phyloP scores from a whole-genome alignment of 1,284 basidiomycete genomes.

The Chondrostereum purpureum region DNA sequence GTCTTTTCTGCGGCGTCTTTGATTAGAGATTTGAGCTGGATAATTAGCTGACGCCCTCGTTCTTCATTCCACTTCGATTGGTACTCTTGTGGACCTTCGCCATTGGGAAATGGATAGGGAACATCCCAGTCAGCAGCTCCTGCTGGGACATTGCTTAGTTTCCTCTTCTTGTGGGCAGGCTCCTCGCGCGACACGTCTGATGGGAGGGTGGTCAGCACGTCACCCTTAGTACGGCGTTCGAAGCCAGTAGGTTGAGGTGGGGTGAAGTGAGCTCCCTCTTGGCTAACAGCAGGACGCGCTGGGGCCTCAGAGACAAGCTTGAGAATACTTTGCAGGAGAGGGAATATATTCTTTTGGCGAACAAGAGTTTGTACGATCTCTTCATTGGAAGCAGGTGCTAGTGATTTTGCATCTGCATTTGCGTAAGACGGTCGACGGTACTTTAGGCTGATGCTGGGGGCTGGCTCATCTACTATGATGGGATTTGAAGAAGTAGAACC shows the following conservation, averaged over 20 bases:
- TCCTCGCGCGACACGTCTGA: slow-evolving; percentile 5
- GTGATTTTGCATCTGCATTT: slow-evolving; percentile 23
- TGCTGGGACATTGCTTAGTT: slow-evolving; percentile 60
- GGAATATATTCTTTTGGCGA: slow-evolving; percentile 59
- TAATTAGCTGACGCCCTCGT: slow-evolving; percentile 52
- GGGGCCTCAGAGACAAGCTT: slow-evolving; percentile 34
- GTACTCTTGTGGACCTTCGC: slow-evolving; percentile 63
- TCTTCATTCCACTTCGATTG: slow-evolving; percentile 53
- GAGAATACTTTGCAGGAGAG: slow-evolving; percentile 53
- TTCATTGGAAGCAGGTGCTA: slow-evolving; percentile 43
- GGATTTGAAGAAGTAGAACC: slow-evolving; percentile 56
- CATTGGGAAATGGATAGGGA: slow-evolving; percentile 64
- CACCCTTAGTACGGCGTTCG: slow-evolving; percentile 7
- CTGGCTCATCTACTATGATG: slow-evolving; percentile 60
- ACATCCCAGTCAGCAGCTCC: slow-evolving; percentile 76
- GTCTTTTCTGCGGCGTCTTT: slow-evolving; percentile 51
- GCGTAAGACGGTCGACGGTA: slow-evolving; percentile 7
- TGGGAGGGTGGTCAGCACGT: background rate
- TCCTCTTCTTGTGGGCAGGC: slow-evolving; percentile 48
- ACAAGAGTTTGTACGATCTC: slow-evolving; percentile 55
- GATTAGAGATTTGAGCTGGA: slow-evolving; percentile 54
- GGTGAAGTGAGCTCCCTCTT: slow-evolving; percentile 11
- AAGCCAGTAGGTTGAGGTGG: slow-evolving; percentile 6
- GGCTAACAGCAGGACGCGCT: slow-evolving; percentile 8
- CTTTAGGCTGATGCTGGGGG: slow-evolving; percentile 7